Evolutionary conservation across 176 grass and related monocot genomes (phyloP).

Genomic region (Oryza meridionalis): DNA sequence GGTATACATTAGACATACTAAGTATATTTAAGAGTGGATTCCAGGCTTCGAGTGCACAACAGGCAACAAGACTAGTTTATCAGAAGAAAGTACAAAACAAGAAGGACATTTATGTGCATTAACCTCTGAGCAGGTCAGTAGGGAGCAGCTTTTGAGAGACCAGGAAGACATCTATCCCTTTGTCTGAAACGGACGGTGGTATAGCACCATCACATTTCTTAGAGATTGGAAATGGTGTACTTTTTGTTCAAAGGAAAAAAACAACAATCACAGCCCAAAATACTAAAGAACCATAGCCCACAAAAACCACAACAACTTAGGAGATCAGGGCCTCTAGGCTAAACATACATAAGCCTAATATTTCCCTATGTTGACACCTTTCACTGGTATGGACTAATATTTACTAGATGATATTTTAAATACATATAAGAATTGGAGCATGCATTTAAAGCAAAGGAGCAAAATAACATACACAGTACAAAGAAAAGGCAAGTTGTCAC

Average conservation of each 20-base stretch:
- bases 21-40: neutral
- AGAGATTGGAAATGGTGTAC: slow-evolving; percentile 3
- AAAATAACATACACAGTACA: neutral
- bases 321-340: neutral
- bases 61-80: slow-evolving; percentile 16
- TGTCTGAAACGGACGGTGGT: neutral
- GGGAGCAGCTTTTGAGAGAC: neutral
- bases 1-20: neutral
- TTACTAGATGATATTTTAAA: slow-evolving; percentile 15
- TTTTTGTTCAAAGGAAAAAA: slow-evolving; percentile 11
- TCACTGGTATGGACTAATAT: slow-evolving; percentile 1
- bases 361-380: neutral
- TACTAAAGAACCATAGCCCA: neutral
- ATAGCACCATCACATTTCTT: neutral
- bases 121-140: neutral
- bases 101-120: slow-evolving; percentile 10
- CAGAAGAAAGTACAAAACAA: neutral
- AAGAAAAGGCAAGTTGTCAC: neutral
- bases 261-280: slow-evolving; percentile 15
- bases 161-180: neutral
- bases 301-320: neutral
- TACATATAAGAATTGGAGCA: slow-evolving; percentile 18
- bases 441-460: slow-evolving; percentile 24
- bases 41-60: neutral
- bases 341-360: slow-evolving; percentile 5